Percentiles rank a stretch among this genome's conserved stretches.
phyloP scores from a whole-genome alignment of 2,329 filamentous ascomycete species.

The Rhinocladiella similis region DNA sequence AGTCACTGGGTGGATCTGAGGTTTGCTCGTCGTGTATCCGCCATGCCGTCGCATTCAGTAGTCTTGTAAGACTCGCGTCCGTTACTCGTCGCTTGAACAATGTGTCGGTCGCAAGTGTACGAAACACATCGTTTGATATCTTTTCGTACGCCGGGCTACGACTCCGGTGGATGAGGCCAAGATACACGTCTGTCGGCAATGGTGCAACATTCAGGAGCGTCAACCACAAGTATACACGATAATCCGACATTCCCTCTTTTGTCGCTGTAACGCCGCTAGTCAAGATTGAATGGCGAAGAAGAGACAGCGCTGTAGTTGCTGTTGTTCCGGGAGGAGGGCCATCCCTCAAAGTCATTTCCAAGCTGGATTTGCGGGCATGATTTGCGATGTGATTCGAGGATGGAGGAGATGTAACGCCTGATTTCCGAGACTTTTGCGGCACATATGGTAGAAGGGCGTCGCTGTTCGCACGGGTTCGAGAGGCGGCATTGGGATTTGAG shows the following conservation, averaged over 20 bases:
- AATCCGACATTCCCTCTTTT: conserved; percentile 69
- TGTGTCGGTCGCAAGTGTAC: conserved; percentile 94
- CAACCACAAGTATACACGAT: conserved; percentile 95
- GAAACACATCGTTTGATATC: conserved; percentile 97
- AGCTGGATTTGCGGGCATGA: conserved; percentile 48
- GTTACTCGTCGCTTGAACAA: conserved; percentile 93
- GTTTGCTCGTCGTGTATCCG: conserved; percentile 76
- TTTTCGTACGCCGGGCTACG: conserved; percentile 94
- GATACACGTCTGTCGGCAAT: conserved; percentile 82
- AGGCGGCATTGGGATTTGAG: conserved; percentile 27
- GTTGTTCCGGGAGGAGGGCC: conserved; percentile 72
- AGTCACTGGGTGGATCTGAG: conserved; percentile 50
- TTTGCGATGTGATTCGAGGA: conserved; percentile 46
- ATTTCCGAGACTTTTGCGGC: conserved; percentile 26
- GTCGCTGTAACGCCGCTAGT: conserved; percentile 53
- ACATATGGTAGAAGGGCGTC: conserved; percentile 56
- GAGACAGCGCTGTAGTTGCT: conserved; percentile 41
- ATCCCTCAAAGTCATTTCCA: conserved; percentile 77
- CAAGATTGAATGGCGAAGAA: conserved; percentile 51
- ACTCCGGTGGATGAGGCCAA: conserved; percentile 85
- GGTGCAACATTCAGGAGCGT: conserved; percentile 87
- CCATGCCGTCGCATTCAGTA: conserved; percentile 95
- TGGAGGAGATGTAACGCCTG: neutral
- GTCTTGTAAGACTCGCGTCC: conserved; percentile 88
- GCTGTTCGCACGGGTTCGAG: conserved; percentile 65